A percentile compares a stretch with the other conserved stretches of the same genome.
Conservation (phyloP, 768 basidiomycete genomes). For the Baorangia bicolor region DNA sequence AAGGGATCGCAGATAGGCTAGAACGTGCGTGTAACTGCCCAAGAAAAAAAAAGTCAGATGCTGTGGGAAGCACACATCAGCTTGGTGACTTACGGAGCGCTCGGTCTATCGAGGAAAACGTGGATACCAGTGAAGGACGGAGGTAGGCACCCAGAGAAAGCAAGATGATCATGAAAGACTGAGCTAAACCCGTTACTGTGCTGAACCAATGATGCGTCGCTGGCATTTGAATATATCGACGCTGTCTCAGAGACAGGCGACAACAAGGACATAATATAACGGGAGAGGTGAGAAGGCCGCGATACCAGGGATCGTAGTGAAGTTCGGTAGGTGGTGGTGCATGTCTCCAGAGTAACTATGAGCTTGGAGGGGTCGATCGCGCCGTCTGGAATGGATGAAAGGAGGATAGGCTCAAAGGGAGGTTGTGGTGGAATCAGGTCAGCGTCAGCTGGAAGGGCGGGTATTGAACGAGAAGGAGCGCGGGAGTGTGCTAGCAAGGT, state of each 20-base stretch:
- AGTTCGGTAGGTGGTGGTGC: constrained; percentile 62
- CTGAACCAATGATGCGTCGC: constrained; percentile 32
- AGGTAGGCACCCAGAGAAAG: constrained; percentile 53
- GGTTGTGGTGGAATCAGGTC: constrained; percentile 46
- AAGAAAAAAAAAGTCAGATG: constrained; percentile 1
- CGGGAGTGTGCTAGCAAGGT: constrained; percentile 20
- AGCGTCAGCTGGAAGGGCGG: constrained; percentile 47
- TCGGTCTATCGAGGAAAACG: constrained; percentile 78
- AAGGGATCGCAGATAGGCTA: constrained; percentile 68
- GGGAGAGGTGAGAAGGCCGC: constrained; percentile 63
- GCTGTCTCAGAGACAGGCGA: constrained; percentile 45
- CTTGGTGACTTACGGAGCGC: constrained; percentile 63
- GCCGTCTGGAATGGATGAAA: constrained; percentile 54
- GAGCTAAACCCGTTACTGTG: constrained; percentile 40
- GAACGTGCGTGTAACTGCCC: constrained; percentile 65
- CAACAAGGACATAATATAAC: constrained; percentile 51
- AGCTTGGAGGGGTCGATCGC: constrained; percentile 56
- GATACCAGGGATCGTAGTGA: constrained; percentile 66
- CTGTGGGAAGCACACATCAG: background rate
- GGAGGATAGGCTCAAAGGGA: constrained; percentile 64
- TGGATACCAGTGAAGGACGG: constrained; percentile 53
- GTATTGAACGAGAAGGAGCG: constrained; percentile 46
- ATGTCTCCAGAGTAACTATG: constrained; percentile 74
- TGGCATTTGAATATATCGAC: constrained; percentile 55
- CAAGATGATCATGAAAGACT: constrained; percentile 61